A percentile compares a stretch with the other conserved stretches of the same genome.
Evolutionary conservation across 2,329 filamentous ascomycete species (phyloP).

Genomic region (Fusarium torreyae): DNA sequence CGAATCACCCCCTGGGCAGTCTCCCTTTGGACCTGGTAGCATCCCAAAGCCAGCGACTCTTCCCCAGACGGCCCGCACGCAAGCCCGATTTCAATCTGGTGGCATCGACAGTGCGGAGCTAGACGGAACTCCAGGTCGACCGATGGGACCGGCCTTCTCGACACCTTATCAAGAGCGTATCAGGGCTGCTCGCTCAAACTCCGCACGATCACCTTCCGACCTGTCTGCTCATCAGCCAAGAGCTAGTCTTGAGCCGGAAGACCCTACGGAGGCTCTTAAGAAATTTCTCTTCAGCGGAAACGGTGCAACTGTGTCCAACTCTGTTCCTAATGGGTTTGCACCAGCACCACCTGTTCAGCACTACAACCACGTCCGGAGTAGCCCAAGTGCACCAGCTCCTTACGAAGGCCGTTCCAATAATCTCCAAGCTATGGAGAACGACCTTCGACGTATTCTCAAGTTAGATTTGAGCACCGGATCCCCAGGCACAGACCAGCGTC

Average conservation of each 20-base stretch:
- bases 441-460: slow-evolving; percentile 68
- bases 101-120: slow-evolving; percentile 67
- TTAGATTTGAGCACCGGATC: slow-evolving; percentile 53
- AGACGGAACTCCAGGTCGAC: slow-evolving; percentile 69
- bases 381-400: slow-evolving; percentile 16
- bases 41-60: slow-evolving; percentile 45
- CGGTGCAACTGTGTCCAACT: slow-evolving; percentile 35
- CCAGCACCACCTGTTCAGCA: slow-evolving; percentile 36
- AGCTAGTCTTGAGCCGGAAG: slow-evolving; percentile 43
- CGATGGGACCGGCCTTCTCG: slow-evolving; percentile 77
- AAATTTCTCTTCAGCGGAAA: slow-evolving; percentile 67
- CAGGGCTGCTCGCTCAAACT: slow-evolving; percentile 64
- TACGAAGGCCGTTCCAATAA: slow-evolving; percentile 44
- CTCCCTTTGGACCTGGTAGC: slow-evolving; percentile 51
- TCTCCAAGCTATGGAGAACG: slow-evolving; percentile 67
- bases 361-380: slow-evolving; percentile 22
- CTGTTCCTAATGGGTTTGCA: slow-evolving; percentile 40
- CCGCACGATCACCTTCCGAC: slow-evolving; percentile 42
- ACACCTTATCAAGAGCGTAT: slow-evolving; percentile 76
- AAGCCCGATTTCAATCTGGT: slow-evolving; percentile 41
- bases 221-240: slow-evolving; percentile 29
- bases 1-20: slow-evolving; percentile 67
- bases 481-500: slow-evolving; percentile 42
- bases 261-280: slow-evolving; percentile 68
- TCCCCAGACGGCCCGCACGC: slow-evolving; percentile 48